Evolutionary conservation across 2,329 filamentous ascomycete species (phyloP).

Genomic region (Bipolaris victoriae): DNA sequence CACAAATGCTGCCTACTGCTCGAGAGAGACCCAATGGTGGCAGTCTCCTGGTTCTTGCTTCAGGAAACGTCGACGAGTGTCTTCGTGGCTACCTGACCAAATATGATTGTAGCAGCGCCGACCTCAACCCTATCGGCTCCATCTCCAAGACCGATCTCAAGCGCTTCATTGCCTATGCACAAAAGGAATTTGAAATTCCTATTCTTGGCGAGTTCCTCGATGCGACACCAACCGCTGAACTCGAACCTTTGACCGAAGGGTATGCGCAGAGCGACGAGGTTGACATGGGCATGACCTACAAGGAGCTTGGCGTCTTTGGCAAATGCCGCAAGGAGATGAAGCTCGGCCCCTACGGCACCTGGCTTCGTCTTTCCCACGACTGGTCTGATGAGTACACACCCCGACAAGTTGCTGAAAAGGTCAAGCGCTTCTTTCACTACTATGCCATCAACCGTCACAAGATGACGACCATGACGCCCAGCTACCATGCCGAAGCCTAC

Average conservation of each 20-base stretch:
- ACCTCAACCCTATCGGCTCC: conserved; percentile 63
- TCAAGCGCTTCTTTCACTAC: conserved; percentile 51
- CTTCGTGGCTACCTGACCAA: conserved; percentile 69
- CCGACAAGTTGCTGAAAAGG: conserved; percentile 55
- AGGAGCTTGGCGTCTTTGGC: conserved; percentile 61
- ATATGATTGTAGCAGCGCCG: conserved; percentile 65
- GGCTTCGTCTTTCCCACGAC: conserved; percentile 58
- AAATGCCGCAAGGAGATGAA: conserved; percentile 62
- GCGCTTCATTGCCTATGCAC: conserved; percentile 69
- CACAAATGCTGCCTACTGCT: conserved; percentile 66
- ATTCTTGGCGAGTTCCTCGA: conserved; percentile 69
- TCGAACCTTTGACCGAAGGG: conserved; percentile 66
- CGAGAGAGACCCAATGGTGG: conserved; percentile 64
- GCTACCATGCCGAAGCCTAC: conserved; percentile 55
- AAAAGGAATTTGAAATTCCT: conserved; percentile 63
- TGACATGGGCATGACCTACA: conserved; percentile 58
- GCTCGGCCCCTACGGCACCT: conserved; percentile 58
- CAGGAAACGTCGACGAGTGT: conserved; percentile 65
- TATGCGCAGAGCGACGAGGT: conserved; percentile 62
- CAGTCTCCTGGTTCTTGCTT: conserved; percentile 68
- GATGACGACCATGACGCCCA: conserved; percentile 38
- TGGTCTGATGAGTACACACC: conserved; percentile 54
- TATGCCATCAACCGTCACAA: conserved; percentile 33
- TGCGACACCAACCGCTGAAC: conserved; percentile 55
- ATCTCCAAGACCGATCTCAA: conserved; percentile 73